These are phyloP conservation scores for Umbelopsis sp. DNA, from an alignment of 192 early-diverging fungal species.

Conservation along the genomic window DNA sequence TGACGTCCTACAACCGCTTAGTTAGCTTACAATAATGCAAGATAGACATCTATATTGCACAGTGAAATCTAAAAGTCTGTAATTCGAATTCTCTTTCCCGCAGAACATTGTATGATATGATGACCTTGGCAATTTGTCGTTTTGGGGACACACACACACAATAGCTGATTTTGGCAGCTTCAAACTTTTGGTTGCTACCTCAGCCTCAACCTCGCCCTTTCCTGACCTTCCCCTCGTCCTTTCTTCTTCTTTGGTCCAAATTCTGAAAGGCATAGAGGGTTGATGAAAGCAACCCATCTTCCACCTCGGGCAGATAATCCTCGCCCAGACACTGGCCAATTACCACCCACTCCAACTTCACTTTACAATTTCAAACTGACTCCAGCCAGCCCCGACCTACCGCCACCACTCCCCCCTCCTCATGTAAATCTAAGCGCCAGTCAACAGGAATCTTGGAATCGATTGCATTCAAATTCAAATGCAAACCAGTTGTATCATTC, in stretches of 20 bases:
- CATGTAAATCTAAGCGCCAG: neutral
- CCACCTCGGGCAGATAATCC: neutral
- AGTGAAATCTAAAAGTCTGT: too few species aligned
- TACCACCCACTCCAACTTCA: conserved; percentile 3
- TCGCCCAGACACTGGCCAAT: neutral
- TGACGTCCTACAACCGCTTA: too few species aligned
- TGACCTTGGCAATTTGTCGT: neutral
- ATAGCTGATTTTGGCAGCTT: neutral
- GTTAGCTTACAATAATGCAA: too few species aligned
- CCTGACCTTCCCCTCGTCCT: neutral
- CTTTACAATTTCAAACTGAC: neutral
- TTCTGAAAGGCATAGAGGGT: conserved; percentile 9
- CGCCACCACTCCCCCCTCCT: conserved; percentile 11
- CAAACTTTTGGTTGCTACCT: neutral
- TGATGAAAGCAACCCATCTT: neutral
- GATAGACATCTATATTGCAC: too few species aligned
- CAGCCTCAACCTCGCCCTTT: neutral
- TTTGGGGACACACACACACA: neutral
- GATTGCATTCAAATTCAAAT: neutral
- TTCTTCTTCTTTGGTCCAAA: neutral
- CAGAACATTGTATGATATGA: too few species aligned
- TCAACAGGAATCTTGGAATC: conserved; percentile 4
- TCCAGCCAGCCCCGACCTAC: neutral
- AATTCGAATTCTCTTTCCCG: too few species aligned
- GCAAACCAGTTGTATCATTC: neutral